phyloP scores from a whole-genome alignment of 2,329 filamentous ascomycete species.

The Exophiala oligosperma region DNA sequence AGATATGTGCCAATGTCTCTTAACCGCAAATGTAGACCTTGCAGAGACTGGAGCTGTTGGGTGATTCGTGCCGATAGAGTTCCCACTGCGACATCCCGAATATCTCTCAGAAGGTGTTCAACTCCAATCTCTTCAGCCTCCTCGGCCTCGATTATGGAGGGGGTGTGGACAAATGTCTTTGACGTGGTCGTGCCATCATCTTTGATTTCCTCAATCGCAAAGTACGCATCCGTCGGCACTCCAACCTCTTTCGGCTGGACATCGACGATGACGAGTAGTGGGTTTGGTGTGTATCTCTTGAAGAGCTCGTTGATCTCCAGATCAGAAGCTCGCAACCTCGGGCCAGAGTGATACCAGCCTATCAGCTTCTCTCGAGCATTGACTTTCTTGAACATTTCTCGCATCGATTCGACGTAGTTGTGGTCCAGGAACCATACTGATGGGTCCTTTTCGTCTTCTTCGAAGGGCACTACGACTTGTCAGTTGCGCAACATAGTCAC shows the following conservation, averaged over 20 bases:
- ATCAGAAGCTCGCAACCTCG: conserved; percentile 94
- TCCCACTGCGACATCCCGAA: conserved; percentile 95
- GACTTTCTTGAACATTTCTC: conserved; percentile 99
- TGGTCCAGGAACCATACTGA: conserved; percentile 99
- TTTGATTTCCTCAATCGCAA: conserved; percentile 99
- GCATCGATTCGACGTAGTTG: conserved; percentile 99
- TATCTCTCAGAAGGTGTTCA: conserved; percentile 95
- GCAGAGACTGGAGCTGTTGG: conserved; percentile 94
- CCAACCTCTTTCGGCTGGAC: conserved; percentile 98
- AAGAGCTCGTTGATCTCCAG: conserved; percentile 99
- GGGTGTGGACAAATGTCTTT: conserved; percentile 97
- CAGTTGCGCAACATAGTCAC: conserved; percentile 2
- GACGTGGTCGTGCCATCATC: conserved; percentile 97
- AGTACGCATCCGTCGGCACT: conserved; percentile 97
- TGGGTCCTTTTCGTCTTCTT: conserved; percentile 97
- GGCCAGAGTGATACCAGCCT: conserved; percentile 98
- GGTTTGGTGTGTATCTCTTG: conserved; percentile 97
- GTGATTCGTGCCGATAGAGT: conserved; percentile 96
- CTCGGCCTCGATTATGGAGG: conserved; percentile 97
- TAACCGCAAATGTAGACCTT: conserved; percentile 90
- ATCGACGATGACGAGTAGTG: conserved; percentile 94
- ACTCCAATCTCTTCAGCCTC: conserved; percentile 99
- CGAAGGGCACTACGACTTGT: conserved; percentile 75
- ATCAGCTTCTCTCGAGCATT: conserved; percentile 98
- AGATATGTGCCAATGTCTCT: conserved; percentile 95